Percentiles rank a stretch among this genome's conserved stretches.
These are phyloP conservation scores for Hevea brasiliensis DNA, from an alignment of 345 rosid species.

Conservation along the genomic window DNA sequence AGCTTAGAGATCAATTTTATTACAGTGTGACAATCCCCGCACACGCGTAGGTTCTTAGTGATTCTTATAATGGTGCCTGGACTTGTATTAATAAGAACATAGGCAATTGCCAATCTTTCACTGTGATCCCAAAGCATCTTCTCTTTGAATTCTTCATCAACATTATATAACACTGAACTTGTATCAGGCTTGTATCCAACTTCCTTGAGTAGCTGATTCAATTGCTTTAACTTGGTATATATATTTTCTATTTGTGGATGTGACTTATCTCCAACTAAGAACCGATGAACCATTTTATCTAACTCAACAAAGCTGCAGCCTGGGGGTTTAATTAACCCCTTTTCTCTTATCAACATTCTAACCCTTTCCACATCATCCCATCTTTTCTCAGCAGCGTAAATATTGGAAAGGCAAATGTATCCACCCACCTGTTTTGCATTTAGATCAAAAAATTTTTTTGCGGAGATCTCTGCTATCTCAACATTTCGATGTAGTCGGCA, in stretches of 20 bases:
- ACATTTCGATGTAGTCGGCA: conserved; percentile 28
- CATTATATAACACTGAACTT: conserved; percentile 23
- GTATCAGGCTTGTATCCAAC: conserved; percentile 24
- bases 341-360: conserved; percentile 23
- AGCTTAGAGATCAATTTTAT: conserved; percentile 26
- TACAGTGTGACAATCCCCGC: conserved; percentile 25
- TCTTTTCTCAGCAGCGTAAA: conserved; percentile 29
- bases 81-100: conserved; percentile 21
- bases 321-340: conserved; percentile 18
- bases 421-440: conserved; percentile 22
- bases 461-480: conserved; percentile 28
- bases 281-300: conserved; percentile 19
- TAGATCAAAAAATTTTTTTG: conserved; percentile 14
- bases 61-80: conserved; percentile 26
- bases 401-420: conserved; percentile 31
- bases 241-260: conserved; percentile 19
- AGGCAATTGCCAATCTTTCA: conserved; percentile 29
- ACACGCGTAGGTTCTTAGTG: conserved; percentile 18
- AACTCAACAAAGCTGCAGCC: conserved; percentile 33
- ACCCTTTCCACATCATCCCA: conserved; percentile 32
- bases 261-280: conserved; percentile 27
- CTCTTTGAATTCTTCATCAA: conserved; percentile 26
- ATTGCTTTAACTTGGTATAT: conserved; percentile 18
- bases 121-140: conserved; percentile 25
- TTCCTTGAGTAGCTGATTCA: conserved; percentile 17